Conservation (phyloP, 2,329 filamentous ascomycete species). For the Fusarium pilosicola region DNA sequence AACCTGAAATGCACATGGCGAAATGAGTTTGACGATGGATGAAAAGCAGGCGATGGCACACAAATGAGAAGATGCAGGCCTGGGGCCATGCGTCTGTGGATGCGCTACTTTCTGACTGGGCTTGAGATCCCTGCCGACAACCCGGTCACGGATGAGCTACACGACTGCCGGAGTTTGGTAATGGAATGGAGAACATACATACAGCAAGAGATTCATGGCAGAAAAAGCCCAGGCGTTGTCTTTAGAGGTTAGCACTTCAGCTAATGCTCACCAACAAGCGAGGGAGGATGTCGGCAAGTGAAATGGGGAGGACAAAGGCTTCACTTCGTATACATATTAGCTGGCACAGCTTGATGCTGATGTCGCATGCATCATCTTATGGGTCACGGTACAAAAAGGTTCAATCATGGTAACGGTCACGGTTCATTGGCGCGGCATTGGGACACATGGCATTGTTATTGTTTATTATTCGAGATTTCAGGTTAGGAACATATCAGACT, state of each 20-base stretch:
- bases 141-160: constrained; percentile 26
- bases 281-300: constrained; percentile 20
- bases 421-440: constrained; percentile 32
- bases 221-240: constrained; percentile 17
- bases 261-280: constrained; percentile 27
- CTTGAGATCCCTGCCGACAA: constrained; percentile 37
- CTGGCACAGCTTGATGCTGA: constrained; percentile 41
- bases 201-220: constrained; percentile 21
- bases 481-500: constrained; percentile 13
- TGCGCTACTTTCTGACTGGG: constrained; percentile 44
- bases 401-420: constrained; percentile 33
- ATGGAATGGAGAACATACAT: constrained; percentile 27
- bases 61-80: constrained; percentile 24
- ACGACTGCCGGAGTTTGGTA: constrained; percentile 27
- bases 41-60: constrained; percentile 21
- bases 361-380: constrained; percentile 40
- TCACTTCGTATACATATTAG: constrained; percentile 41
- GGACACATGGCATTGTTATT: constrained; percentile 27
- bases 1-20: constrained; percentile 11
- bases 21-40: constrained; percentile 28
- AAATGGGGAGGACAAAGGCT: constrained; percentile 24
- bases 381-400: constrained; percentile 44
- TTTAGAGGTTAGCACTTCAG: constrained; percentile 20
- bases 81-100: constrained; percentile 31
- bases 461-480: constrained; percentile 3